Evolutionary conservation across 768 basidiomycete genomes (phyloP).

Genomic region (Dendrothele bispora): DNA sequence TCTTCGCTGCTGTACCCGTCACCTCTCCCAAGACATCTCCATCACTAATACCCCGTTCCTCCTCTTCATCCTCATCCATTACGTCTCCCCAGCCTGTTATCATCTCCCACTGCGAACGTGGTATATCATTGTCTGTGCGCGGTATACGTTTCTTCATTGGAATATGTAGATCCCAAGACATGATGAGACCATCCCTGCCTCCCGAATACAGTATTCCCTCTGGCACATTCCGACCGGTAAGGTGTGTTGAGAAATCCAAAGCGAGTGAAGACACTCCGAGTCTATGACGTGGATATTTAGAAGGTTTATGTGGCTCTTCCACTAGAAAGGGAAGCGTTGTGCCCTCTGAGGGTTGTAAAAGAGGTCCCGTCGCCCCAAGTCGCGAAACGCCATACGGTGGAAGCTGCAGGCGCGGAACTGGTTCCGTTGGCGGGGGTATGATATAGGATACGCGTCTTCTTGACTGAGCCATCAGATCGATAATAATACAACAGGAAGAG

Average conservation of each 20-base stretch:
- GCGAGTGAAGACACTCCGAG: conserved; percentile 88
- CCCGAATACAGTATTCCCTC: conserved; percentile 90
- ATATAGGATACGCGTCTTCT: conserved; percentile 84
- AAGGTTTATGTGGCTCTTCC: conserved; percentile 22
- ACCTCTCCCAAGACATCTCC: conserved; percentile 82
- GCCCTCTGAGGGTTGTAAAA: conserved; percentile 47
- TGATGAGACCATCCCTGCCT: conserved; percentile 84
- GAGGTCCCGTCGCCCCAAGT: conserved; percentile 67
- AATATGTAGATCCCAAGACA: conserved; percentile 84
- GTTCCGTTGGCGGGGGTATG: conserved; percentile 68
- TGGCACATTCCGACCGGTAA: conserved; percentile 63
- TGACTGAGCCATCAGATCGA: conserved; percentile 49
- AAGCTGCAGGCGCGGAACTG: conserved; percentile 65
- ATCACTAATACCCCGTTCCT: conserved; percentile 59
- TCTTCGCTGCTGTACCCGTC: conserved; percentile 23
- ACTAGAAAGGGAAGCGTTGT: conserved; percentile 20
- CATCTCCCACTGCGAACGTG: conserved; percentile 61
- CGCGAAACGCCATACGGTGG: conserved; percentile 65
- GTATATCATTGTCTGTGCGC: conserved; percentile 23
- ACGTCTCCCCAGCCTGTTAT: conserved; percentile 82
- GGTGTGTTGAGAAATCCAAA: conserved; percentile 77
- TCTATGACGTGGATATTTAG: conserved; percentile 74
- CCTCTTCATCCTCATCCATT: conserved; percentile 65
- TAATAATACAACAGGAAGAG: no score
- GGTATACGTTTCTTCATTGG: conserved; percentile 51